Percentiles rank a stretch among this genome's conserved stretches.
Evolutionary conservation across 2,329 filamentous ascomycete species (phyloP).

Genomic region (Aspergillus thermomutatus): DNA sequence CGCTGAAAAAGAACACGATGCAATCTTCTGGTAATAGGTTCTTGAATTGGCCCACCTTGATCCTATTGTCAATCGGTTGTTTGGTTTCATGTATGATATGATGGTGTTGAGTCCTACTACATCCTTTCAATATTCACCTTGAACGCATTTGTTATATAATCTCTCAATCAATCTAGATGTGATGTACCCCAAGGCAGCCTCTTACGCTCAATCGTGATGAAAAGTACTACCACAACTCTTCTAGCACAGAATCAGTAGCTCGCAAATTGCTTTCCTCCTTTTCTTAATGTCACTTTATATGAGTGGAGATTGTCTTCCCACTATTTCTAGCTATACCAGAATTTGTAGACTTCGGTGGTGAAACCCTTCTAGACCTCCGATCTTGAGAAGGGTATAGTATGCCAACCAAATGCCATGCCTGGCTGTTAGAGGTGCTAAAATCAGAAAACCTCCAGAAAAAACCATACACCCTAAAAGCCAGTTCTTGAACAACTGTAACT

Average conservation of each 20-base stretch:
- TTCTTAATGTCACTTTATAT: background rate
- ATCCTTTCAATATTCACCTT: background rate
- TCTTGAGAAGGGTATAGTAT: background rate
- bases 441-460: background rate
- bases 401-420: background rate
- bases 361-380: background rate
- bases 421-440: background rate
- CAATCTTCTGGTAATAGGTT: background rate
- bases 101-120: background rate
- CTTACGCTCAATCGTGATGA: background rate
- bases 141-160: background rate
- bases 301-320: background rate
- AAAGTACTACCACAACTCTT: background rate
- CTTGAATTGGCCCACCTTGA: background rate
- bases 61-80: background rate
- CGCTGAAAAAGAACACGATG: background rate
- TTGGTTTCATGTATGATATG: background rate
- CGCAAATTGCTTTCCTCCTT: background rate
- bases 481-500: background rate
- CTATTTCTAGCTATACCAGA: background rate
- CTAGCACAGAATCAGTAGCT: background rate
- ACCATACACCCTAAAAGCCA: background rate
- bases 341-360: background rate
- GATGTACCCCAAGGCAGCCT: background rate
- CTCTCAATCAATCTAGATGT: background rate